Evolutionary conservation across 768 basidiomycete genomes (phyloP).

Genomic region (Boletus sp.): DNA sequence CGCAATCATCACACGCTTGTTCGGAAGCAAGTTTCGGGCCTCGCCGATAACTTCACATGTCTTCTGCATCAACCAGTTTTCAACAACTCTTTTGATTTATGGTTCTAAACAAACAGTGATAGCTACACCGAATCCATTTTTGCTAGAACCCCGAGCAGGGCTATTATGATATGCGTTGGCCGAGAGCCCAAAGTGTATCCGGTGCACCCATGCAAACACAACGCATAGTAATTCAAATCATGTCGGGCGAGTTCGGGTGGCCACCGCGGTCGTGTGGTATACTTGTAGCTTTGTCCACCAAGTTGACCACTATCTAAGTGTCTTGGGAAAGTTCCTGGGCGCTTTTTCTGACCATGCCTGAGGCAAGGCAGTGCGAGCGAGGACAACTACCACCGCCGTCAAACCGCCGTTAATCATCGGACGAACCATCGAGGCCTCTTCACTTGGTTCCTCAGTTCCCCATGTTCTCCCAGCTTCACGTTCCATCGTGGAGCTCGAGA

Average conservation of each 20-base stretch:
- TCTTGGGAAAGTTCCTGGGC: neutral
- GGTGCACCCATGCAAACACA: neutral
- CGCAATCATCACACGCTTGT: slow-evolving; percentile 3
- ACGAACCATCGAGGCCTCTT: neutral
- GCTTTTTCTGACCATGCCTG: neutral
- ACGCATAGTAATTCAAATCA: too few species aligned
- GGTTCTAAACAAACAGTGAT: too few species aligned
- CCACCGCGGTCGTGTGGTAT: neutral
- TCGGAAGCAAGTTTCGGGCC: neutral
- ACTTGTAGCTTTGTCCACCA: neutral
- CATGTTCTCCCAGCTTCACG: slow-evolving; percentile 11
- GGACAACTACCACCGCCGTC: neutral
- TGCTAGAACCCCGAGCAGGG: too few species aligned
- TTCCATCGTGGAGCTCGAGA: slow-evolving; percentile 9
- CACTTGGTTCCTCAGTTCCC: neutral
- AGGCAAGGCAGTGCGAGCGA: neutral
- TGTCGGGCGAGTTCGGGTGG: neutral
- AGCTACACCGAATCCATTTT: too few species aligned
- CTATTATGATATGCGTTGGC: too few species aligned
- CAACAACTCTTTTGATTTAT: too few species aligned
- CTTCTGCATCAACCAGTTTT: too few species aligned
- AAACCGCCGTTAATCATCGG: neutral
- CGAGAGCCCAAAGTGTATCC: too few species aligned
- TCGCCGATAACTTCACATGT: neutral
- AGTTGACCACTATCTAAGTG: neutral